Base-by-base conservation (phyloP, 1,284 basidiomycete genomes). In the Irpex sp. region DNA sequence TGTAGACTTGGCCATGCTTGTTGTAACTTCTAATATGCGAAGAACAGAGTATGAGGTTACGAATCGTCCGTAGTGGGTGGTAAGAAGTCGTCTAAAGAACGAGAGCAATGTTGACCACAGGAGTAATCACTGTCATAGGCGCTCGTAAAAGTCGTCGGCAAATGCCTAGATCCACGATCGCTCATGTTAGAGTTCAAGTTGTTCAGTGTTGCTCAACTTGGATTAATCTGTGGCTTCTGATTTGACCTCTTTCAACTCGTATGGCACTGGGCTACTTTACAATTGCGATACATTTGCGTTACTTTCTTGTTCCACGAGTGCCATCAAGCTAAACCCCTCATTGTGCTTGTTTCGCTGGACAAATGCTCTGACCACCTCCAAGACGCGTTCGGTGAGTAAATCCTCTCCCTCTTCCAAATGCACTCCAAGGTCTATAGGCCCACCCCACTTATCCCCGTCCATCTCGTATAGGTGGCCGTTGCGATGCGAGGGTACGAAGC, bases 1-100 rank as follows among this genome's bases (percentile, higher is more conserved):
- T 59, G 91, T 85, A 50, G 94, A 95, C 82, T 98, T 98, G 63
- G 93, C 95, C 96, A 98, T 97, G 50, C 73, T 64, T 56, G 19
- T 33, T 13, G 13, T 56, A 37, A 33, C 11, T 33, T 31, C 13
- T 31, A 35, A 15, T 19, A 51, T 11, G 31, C 39, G 50, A 43
- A 60, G 37, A 51, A 21, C 46, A 51, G 55, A 59, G 9, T 37
- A 51, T 33, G 37, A 21, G 61, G 36, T 51, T 56, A 21, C 13
- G 57, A 35, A 35, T 35, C 33, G 33, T 7, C 33, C 33, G 33
- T 35, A 35, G 6, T 35, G 33, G 7, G 33, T 35, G 33, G 33
- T 35, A 35, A 35, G 33, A 35, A 35, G 33, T 35, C 33, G 33
- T 35, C 33, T 35, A 35, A 35, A 35, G 33, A 35, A 35, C 33